Evolutionary conservation across 192 early-diverging fungal genomes (phyloP).

Genomic region (Coemansia sp.): DNA sequence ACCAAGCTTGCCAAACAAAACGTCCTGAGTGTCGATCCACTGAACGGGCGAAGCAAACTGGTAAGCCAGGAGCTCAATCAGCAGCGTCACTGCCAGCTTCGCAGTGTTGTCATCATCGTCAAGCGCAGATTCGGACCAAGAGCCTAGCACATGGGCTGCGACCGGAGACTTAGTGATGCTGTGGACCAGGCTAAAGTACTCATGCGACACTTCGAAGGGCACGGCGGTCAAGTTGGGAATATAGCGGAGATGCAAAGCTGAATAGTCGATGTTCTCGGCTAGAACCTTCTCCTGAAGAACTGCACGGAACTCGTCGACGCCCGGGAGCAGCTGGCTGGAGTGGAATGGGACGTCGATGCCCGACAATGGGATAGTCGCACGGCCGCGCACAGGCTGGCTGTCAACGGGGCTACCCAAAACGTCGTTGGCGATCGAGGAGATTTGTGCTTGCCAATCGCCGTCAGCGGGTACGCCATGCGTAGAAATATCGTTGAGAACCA

Average conservation of each 20-base stretch:
- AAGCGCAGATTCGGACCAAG: slow-evolving; percentile 51
- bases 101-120: slow-evolving; percentile 63
- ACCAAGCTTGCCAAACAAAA: slow-evolving; percentile 68
- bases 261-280: slow-evolving; percentile 64
- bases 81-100: slow-evolving; percentile 69
- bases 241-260: slow-evolving; percentile 70
- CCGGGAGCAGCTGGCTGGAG: slow-evolving; percentile 78
- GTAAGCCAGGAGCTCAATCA: slow-evolving; percentile 89
- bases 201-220: slow-evolving; percentile 79
- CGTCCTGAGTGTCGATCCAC: slow-evolving; percentile 95
- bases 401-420: slow-evolving; percentile 59
- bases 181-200: slow-evolving; percentile 74
- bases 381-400: slow-evolving; percentile 71
- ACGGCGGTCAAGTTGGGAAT: slow-evolving; percentile 93
- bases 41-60: slow-evolving; percentile 92
- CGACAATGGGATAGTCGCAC: slow-evolving; percentile 81
- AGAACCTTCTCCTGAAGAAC: slow-evolving; percentile 78
- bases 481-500: slow-evolving; percentile 83
- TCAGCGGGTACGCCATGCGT: slow-evolving; percentile 61
- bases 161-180: slow-evolving; percentile 68
- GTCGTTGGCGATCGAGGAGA: slow-evolving; percentile 67
- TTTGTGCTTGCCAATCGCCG: slow-evolving; percentile 77
- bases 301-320: slow-evolving; percentile 83
- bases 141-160: slow-evolving; percentile 65
- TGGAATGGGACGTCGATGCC: slow-evolving; percentile 96